Conservation (phyloP, 257 asterid species). For the Oldenlandia corymbosa region DNA sequence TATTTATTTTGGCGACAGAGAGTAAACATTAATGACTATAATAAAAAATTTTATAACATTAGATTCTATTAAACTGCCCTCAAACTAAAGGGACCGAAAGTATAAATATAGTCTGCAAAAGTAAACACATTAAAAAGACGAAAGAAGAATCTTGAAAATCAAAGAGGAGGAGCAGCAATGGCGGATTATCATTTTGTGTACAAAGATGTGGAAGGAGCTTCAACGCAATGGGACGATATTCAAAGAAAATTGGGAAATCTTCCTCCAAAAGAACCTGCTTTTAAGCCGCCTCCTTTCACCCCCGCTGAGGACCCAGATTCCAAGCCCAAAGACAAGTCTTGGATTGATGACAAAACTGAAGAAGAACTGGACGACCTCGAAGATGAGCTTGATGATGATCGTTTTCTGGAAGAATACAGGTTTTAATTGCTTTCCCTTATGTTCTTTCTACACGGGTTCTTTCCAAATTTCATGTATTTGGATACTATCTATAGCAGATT, state of each 20-base stretch:
- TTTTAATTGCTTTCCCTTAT: constrained; percentile 10
- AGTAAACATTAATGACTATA: too few species aligned
- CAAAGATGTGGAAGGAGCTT: constrained; percentile 88
- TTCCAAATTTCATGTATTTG: constrained; percentile 17
- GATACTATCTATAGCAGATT: too few species aligned
- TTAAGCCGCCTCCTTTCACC: constrained; percentile 67
- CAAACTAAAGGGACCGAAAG: too few species aligned
- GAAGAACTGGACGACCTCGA: constrained; percentile 93
- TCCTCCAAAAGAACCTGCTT: constrained; percentile 58
- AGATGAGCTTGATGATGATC: constrained; percentile 89
- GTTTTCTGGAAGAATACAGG: constrained; percentile 88
- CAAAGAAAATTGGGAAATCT: constrained; percentile 86
- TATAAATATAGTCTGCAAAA: too few species aligned
- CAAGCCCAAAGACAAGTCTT: constrained; percentile 58
- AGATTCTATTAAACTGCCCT: too few species aligned
- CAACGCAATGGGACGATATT: constrained; percentile 96
- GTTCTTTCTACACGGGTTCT: background rate
- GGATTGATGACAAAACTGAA: constrained; percentile 70
- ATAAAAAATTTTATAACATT: too few species aligned
- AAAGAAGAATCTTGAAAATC: too few species aligned
- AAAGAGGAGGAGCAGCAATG: too few species aligned
- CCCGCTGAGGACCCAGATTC: constrained; percentile 64
- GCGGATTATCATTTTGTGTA: constrained; percentile 86
- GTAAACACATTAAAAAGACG: too few species aligned
- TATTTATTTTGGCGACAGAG: too few species aligned